Percentiles rank a stretch among this genome's conserved stretches.
These are phyloP conservation scores for Calvatia gigantea DNA, from an alignment of 768 basidiomycete species.

Conservation along the genomic window DNA sequence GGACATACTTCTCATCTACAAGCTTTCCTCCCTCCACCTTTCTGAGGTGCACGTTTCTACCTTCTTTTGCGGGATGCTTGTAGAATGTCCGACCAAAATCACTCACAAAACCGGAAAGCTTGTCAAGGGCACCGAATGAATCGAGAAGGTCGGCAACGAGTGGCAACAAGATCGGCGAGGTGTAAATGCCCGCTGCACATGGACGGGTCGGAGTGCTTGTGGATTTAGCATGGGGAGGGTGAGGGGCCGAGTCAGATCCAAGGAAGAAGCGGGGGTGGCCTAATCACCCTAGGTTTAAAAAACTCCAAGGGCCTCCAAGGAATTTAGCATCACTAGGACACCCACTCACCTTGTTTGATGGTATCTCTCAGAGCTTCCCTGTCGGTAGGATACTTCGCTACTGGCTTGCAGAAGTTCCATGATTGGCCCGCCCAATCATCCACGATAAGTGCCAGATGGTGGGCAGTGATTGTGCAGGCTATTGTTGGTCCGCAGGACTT, in stretches of 20 bases:
- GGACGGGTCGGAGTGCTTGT: conserved; percentile 63
- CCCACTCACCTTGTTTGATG: conserved; percentile 62
- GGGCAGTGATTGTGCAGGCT: conserved; percentile 95
- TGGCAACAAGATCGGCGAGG: conserved; percentile 88
- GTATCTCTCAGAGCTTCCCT: conserved; percentile 77
- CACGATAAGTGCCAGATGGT: conserved; percentile 90
- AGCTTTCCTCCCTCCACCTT: conserved; percentile 31
- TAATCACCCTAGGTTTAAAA: conserved; percentile 18
- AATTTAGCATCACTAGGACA: too few species aligned
- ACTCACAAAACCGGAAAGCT: conserved; percentile 78
- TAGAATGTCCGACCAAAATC: conserved; percentile 82
- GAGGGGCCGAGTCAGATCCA: conserved; percentile 96
- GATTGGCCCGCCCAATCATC: conserved; percentile 97
- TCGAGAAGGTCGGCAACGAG: conserved; percentile 87
- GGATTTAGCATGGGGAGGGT: conserved; percentile 67
- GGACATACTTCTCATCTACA: conserved; percentile 47
- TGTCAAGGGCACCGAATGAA: conserved; percentile 81
- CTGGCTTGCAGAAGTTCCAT: conserved; percentile 96
- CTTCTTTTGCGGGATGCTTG: conserved; percentile 28
- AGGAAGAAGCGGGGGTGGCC: conserved; percentile 96
- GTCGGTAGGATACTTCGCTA: conserved; percentile 95
- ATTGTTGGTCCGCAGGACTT: conserved; percentile 77
- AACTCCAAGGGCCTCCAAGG: neutral
- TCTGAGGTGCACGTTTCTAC: conserved; percentile 39
- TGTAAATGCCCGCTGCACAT: conserved; percentile 97